phyloP scores from a whole-genome alignment of 2,329 filamentous ascomycete genomes.

The Cryphonectria japonica region DNA sequence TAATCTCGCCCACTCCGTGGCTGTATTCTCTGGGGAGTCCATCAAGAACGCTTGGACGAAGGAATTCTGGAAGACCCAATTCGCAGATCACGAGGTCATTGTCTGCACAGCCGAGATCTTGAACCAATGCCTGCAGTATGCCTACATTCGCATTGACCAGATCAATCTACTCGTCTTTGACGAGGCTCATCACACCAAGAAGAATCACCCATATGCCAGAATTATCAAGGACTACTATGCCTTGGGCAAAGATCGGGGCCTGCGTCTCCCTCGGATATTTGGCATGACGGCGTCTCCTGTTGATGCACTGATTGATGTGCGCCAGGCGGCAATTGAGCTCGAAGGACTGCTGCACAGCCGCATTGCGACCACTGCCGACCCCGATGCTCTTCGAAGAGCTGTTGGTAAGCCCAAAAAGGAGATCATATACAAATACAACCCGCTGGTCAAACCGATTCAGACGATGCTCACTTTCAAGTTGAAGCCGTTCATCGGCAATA shows the following conservation, averaged over 20 bases:
- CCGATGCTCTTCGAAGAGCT: conserved; percentile 59
- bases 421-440: conserved; percentile 57
- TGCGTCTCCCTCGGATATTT: conserved; percentile 72
- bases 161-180: conserved; percentile 95
- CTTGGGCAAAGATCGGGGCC: conserved; percentile 33
- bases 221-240: conserved; percentile 89
- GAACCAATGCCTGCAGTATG: conserved; percentile 74
- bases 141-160: conserved; percentile 77
- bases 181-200: conserved; percentile 95
- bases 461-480: conserved; percentile 69
- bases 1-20: conserved; percentile 78
- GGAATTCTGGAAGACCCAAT: conserved; percentile 56
- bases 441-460: conserved; percentile 54
- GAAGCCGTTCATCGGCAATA: conserved; percentile 45
- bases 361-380: conserved; percentile 72
- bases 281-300: conserved; percentile 98
- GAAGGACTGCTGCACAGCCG: conserved; percentile 78
- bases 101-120: conserved; percentile 93
- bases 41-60: conserved; percentile 44
- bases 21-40: conserved; percentile 75
- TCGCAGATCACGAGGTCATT: conserved; percentile 74
- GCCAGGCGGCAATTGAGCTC: conserved; percentile 70
- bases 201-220: conserved; percentile 84
- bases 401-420: conserved; percentile 64
- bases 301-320: conserved; percentile 77